Percentiles rank a stretch among this genome's conserved stretches.
Evolutionary conservation across 768 basidiomycete species (phyloP).

Genomic region (Termitomyces sp.): DNA sequence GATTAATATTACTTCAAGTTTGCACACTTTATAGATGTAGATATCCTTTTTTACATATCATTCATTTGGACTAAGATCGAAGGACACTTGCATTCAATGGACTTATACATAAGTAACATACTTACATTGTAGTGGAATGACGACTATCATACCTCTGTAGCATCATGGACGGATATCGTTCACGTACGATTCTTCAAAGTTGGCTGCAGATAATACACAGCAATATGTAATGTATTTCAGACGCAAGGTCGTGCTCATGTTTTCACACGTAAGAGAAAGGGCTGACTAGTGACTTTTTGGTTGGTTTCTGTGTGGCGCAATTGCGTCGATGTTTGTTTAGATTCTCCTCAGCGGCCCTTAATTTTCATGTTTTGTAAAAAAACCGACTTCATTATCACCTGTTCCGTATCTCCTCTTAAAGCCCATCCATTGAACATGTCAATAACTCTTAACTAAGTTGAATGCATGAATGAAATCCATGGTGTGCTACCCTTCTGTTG

Average conservation of each 20-base stretch:
- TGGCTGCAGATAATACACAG: neutral
- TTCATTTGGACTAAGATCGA: conserved; percentile 6
- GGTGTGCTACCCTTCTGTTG: too few relatives aligned
- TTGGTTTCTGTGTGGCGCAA: too few relatives aligned
- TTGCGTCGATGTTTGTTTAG: too few relatives aligned
- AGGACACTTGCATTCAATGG: neutral
- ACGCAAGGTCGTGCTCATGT: neutral
- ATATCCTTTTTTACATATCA: conserved; percentile 4
- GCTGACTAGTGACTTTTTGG: too few relatives aligned
- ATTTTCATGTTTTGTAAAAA: too few relatives aligned
- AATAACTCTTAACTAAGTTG: too few relatives aligned
- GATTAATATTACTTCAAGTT: conserved; percentile 11
- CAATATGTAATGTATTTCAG: neutral
- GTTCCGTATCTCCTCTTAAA: too few relatives aligned
- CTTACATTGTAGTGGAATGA: neutral
- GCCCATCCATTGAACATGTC: too few relatives aligned
- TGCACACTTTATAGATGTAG: conserved; percentile 3
- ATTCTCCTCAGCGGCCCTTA: too few relatives aligned
- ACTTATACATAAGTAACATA: neutral
- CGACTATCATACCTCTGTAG: neutral
- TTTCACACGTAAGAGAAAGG: too few relatives aligned
- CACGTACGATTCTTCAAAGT: neutral
- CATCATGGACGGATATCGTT: neutral
- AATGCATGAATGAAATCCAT: too few relatives aligned
- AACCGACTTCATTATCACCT: too few relatives aligned